Conservation (phyloP, 2,329 filamentous ascomycete genomes). For the Colletotrichum endophyticum region DNA sequence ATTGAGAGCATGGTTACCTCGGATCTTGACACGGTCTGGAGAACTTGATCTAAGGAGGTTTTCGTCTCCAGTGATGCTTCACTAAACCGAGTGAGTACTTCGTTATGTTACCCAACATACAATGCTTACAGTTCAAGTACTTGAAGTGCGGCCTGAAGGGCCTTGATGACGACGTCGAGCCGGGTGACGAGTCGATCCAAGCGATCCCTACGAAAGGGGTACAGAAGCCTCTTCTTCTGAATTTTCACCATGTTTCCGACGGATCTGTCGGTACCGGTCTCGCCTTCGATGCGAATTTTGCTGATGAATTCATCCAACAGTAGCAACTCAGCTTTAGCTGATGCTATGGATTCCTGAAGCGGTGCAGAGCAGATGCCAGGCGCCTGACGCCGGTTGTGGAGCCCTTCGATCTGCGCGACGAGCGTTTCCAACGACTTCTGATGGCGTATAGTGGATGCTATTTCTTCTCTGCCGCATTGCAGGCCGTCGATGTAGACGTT, state of each 20-base stretch:
- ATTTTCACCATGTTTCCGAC: neutral
- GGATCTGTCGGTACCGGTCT: fast-evolving
- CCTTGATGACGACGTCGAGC: neutral
- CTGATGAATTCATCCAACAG: fast-evolving
- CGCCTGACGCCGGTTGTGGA: neutral
- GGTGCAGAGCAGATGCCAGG: neutral
- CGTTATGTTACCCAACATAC: neutral
- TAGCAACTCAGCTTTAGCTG: neutral
- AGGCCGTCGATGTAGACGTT: neutral
- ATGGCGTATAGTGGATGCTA: neutral
- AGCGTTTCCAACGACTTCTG: neutral
- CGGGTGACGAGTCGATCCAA: neutral
- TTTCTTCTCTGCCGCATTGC: neutral
- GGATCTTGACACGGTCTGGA: neutral
- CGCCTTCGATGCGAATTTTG: neutral
- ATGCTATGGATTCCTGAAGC: neutral
- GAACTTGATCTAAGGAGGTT: neutral
- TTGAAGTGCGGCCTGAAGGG: neutral
- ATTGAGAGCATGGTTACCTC: fast-evolving
- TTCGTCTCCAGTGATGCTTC: neutral
- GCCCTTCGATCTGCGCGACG: neutral
- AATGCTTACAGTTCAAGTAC: neutral
- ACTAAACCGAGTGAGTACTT: neutral
- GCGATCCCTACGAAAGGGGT: neutral
- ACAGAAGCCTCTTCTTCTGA: neutral